A percentile compares a stretch with the other conserved stretches of the same genome.
phyloP scores from a whole-genome alignment of 495 filamentous ascomycete genomes.

The Penicillium antarcticum region DNA sequence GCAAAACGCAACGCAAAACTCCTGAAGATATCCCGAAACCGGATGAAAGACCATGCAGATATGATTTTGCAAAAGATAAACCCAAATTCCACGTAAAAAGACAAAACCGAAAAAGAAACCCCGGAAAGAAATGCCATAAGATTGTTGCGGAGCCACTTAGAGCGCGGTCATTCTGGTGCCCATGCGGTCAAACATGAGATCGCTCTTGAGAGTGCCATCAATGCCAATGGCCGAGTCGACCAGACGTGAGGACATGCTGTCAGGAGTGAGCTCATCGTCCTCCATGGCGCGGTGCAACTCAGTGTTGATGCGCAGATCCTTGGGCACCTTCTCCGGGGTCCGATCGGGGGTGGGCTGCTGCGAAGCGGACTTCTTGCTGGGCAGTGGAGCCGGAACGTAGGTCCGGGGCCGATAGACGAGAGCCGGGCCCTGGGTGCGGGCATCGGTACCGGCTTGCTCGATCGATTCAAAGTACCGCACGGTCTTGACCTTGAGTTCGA shows the following conservation, averaged over 20 bases:
- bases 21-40: slow-evolving; percentile 8
- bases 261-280: slow-evolving; percentile 57
- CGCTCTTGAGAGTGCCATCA: slow-evolving; percentile 37
- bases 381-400: slow-evolving; percentile 36
- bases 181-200: slow-evolving; percentile 44
- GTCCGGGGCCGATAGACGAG: slow-evolving; percentile 41
- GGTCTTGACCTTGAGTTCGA: slow-evolving; percentile 82
- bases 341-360: slow-evolving; percentile 25
- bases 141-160: slow-evolving; percentile 6
- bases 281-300: slow-evolving; percentile 37
- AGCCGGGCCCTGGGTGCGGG: slow-evolving; percentile 54
- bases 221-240: slow-evolving; percentile 51
- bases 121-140: neutral
- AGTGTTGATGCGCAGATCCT: slow-evolving; percentile 45
- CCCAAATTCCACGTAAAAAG: slow-evolving; percentile 5
- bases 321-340: slow-evolving; percentile 34
- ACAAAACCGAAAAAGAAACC: slow-evolving; percentile 1
- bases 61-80: neutral
- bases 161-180: slow-evolving; percentile 34
- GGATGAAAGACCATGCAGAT: slow-evolving; percentile 12
- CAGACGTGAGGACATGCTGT: slow-evolving; percentile 66
- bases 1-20: slow-evolving; percentile 8
- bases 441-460: slow-evolving; percentile 53
- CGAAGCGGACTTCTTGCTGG: slow-evolving; percentile 19
- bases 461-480: slow-evolving; percentile 71